Conservation (phyloP, 2,329 filamentous ascomycete genomes). For the Sporothrix phasma region DNA sequence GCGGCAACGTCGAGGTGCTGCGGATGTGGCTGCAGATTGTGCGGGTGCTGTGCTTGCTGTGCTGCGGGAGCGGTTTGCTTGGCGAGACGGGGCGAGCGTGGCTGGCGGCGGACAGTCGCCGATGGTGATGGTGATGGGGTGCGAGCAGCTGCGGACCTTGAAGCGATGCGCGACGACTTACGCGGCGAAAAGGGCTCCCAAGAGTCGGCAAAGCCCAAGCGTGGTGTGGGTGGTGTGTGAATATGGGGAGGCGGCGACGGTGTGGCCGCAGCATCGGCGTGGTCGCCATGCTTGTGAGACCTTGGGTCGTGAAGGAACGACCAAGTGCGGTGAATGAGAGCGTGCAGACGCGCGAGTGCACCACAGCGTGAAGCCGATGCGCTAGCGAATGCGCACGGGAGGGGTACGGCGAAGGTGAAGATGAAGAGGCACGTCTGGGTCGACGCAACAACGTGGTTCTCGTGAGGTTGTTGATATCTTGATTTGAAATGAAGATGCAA, state of each 20-base stretch:
- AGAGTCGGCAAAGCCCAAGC: slow-evolving; percentile 54
- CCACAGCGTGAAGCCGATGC: neutral
- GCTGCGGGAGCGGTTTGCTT: slow-evolving; percentile 15
- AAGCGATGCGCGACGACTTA: slow-evolving; percentile 55
- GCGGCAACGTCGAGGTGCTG: neutral
- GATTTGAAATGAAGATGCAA: neutral
- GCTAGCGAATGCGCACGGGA: neutral
- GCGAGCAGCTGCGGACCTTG: slow-evolving; percentile 28
- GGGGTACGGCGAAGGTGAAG: neutral
- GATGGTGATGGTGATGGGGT: slow-evolving; percentile 51
- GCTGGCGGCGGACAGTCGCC: slow-evolving; percentile 18
- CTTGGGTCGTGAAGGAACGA: neutral
- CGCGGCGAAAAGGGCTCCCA: slow-evolving; percentile 66
- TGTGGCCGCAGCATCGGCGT: slow-evolving; percentile 36
- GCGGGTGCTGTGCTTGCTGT: neutral
- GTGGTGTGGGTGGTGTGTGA: slow-evolving; percentile 59
- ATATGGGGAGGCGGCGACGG: slow-evolving; percentile 50
- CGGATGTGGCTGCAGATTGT: slow-evolving; percentile 17
- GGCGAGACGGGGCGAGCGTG: slow-evolving; percentile 24
- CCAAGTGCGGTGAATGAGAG: neutral
- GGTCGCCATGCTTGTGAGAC: slow-evolving; percentile 28
- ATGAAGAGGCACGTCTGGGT: neutral
- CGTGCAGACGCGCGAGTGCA: neutral
- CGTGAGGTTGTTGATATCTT: neutral
- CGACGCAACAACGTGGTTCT: neutral